Evolutionary conservation across 345 rosid genomes (phyloP).

Genomic region (Pelargonium nanum): DNA sequence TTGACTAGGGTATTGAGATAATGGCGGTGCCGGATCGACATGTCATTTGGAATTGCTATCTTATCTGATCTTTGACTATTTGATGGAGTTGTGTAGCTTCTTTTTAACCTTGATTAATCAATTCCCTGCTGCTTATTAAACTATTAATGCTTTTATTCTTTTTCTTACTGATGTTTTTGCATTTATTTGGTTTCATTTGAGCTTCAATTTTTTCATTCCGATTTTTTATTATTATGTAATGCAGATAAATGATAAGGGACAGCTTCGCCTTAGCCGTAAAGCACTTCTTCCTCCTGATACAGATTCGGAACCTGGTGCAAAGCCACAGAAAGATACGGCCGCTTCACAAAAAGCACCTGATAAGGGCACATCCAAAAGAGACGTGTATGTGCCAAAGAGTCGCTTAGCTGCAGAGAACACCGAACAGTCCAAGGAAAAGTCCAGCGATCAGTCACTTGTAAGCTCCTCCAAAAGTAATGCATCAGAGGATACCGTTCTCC

Average conservation of each 20-base stretch:
- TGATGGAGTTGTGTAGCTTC: no score
- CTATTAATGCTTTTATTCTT: no score
- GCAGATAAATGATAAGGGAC: slow-evolving; percentile 92
- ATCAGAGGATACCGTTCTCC: slow-evolving; percentile 24
- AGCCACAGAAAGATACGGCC: slow-evolving; percentile 24
- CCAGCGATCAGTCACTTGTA: slow-evolving; percentile 14
- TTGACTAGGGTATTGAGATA: no score
- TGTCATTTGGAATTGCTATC: no score
- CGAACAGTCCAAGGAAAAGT: slow-evolving; percentile 20
- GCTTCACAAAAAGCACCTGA: slow-evolving; percentile 22
- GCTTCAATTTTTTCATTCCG: slow-evolving; percentile 1
- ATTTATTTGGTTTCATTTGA: not conserved
- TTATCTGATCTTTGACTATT: no score
- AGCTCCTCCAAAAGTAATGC: slow-evolving; percentile 28
- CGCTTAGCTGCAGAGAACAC: slow-evolving; percentile 25
- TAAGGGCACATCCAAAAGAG: slow-evolving; percentile 23
- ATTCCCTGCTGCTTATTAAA: no score
- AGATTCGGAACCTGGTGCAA: slow-evolving; percentile 25
- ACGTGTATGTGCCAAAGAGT: slow-evolving; percentile 24
- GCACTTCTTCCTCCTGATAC: slow-evolving; percentile 81
- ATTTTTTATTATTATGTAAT: slow-evolving; percentile 5
- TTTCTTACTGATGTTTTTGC: no score
- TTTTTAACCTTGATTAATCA: no score
- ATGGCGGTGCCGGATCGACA: no score
- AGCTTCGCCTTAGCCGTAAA: slow-evolving; percentile 81